phyloP scores from a whole-genome alignment of 2,329 filamentous ascomycete species.

The Fusarium tjaetaba region DNA sequence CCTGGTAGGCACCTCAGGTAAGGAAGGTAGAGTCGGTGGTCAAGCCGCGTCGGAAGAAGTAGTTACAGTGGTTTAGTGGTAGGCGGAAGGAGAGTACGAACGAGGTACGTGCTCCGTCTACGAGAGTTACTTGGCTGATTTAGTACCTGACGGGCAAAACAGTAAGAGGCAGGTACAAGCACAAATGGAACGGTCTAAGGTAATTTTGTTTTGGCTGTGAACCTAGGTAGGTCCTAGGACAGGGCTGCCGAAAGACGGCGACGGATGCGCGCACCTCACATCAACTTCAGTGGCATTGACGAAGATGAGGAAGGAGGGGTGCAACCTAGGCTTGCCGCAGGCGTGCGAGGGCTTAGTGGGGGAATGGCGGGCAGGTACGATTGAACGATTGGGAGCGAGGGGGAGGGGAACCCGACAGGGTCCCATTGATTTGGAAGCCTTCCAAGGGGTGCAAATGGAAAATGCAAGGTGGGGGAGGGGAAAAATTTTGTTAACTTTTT shows the following conservation, averaged over 20 bases:
- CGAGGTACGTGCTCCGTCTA: constrained; percentile 31
- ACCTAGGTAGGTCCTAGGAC: neutral
- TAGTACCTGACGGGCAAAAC: constrained; percentile 26
- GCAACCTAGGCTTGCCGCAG: constrained; percentile 30
- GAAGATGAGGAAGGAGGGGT: constrained; percentile 41
- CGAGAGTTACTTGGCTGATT: constrained; percentile 25
- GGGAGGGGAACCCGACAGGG: constrained; percentile 36
- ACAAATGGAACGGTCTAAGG: neutral
- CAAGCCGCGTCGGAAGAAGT: constrained; percentile 22
- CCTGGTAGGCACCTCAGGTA: constrained; percentile 5
- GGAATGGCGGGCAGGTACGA: constrained; percentile 37
- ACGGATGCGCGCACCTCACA: neutral
- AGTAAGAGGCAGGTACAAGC: constrained; percentile 37
- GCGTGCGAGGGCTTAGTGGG: constrained; percentile 40
- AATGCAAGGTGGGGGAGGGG: constrained; percentile 27
- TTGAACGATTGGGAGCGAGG: constrained; percentile 39
- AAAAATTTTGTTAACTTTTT: constrained; percentile 30
- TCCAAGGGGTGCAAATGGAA: constrained; percentile 20
- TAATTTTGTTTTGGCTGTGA: constrained; percentile 8
- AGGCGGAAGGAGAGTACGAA: constrained; percentile 36
- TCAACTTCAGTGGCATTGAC: constrained; percentile 7
- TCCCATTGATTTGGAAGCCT: constrained; percentile 15
- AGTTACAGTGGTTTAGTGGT: constrained; percentile 22
- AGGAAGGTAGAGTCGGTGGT: constrained; percentile 21
- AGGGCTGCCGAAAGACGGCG: constrained; percentile 30